Evolutionary conservation across 331 rosid genomes (phyloP), one percentile per base, ranked within the genome.

Genomic region (Erythrophleum ivorense): DNA sequence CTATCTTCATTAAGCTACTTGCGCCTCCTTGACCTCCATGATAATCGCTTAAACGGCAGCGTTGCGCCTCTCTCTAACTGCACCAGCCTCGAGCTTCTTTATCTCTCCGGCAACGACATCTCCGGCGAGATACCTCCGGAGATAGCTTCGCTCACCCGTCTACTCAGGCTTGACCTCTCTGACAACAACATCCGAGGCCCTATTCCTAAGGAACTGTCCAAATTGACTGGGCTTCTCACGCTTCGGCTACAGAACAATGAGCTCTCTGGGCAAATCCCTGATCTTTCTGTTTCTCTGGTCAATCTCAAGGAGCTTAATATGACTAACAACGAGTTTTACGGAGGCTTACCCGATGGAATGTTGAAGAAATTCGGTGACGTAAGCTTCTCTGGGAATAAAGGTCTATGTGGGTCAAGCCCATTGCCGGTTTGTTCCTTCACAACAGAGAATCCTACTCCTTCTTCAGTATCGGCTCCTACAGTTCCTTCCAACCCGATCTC

Each of bases 401-500:
- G 94, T 10, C 72, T 96, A 10, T 94, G 99, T 31, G 98, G 99
- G 34, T 75, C 92, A 70, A 73, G 75, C 33, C 92, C 94, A 0
- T 76, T 96, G 3, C 93, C 93, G 2, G 75, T 48, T 49, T 96
- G 99, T 70, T 89, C 99, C 16, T 82, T 82, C 79, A 73, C 81
- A 0, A 78, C 77, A 0, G 86, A 79, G 38, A 68, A 50, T 46
- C 67, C 86, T 2, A 67, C 86, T 2, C 74, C 85, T 31, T 71
- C 93, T 3, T 58, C 81, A 16, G 81, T 81, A 2, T 81, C 86
- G 8, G 18, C 71, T 3, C 83, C 87, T 31, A 92, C 87, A 2
- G 94, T 94, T 65, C 95, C 97, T 14, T 96, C 98, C 6, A 94
- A 94, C 59, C 98, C 97, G 0, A 96, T 90, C 81, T 83, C 96